Base-by-base conservation (phyloP, 2,329 filamentous ascomycete species). In the Apiospora saccharicola region DNA sequence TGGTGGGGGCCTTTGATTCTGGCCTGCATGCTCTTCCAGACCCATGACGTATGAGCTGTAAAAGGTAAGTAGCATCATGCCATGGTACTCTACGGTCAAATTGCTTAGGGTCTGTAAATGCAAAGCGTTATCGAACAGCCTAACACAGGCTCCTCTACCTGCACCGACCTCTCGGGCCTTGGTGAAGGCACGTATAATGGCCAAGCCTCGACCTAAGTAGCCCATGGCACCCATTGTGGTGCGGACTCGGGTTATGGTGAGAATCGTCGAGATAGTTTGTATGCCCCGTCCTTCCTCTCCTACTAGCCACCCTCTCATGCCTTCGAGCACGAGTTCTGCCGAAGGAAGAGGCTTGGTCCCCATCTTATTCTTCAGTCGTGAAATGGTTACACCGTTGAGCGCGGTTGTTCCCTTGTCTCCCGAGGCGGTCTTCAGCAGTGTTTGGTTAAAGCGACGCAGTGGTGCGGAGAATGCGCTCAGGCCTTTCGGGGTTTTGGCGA, bases 311-410 rank as follows among this genome's bases (percentile, higher is more conserved):
- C 81, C 87, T 12, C 87, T 83, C 79, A 85, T 85, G 3, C 81
- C 83, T 30, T 83, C 82, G 1, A 90, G 81, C 72, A 89, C 88
- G 4, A 92, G 84, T 76, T 92, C 90, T 0, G 90, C 90, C 0
- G 90, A 92, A 0, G 90, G 90, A 0, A 92, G 80, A 4, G 86
- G 83, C 70, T 86, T 88, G 0, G 90, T 91, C 22, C 90, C 90
- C n/a, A 91, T 82, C 75, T 92, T 92, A 75, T 86, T 86, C 79
- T 92, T 92, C 7, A 92, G 80, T 0, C 89, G 84, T 72, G 89
- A 86, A 71, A 91, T 89, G 10, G 81, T 81, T 22, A 91, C 82
- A 3, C 89, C 89, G 74, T 91, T 91, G 12, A 88, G 82, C 67
- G 87, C 85, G 0, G 81, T 81, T 4, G 76, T 70, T 16, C 71